These are phyloP conservation scores for Tilletia horrida DNA, from an alignment of 1,284 basidiomycete species.

Conservation along the genomic window DNA sequence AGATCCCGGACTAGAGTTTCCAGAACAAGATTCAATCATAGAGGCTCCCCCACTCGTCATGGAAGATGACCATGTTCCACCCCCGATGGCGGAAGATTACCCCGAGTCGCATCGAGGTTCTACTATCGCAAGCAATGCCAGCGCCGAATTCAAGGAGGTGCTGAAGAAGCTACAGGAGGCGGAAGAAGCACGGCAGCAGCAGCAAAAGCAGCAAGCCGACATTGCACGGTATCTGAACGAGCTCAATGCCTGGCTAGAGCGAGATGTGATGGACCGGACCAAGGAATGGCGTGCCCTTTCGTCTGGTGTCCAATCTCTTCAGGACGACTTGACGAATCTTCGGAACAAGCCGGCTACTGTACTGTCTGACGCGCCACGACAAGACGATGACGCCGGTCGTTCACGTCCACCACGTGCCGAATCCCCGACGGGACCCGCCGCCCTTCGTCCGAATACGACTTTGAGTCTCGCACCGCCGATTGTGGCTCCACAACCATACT, in stretches of 20 bases:
- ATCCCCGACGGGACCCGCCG: slow-evolving; percentile 7
- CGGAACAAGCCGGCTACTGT: not conserved
- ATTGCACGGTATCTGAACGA: slow-evolving; percentile 49
- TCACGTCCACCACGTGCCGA: slow-evolving; percentile 12
- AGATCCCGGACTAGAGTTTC: not conserved
- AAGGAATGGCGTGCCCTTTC: slow-evolving; percentile 44
- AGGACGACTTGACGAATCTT: slow-evolving; percentile 31
- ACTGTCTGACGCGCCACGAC: not conserved
- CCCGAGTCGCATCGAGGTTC: slow-evolving; percentile 3
- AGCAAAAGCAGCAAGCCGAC: slow-evolving; percentile 42
- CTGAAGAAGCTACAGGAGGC: slow-evolving; percentile 38
- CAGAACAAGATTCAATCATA: no score
- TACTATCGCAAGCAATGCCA: slow-evolving; percentile 13
- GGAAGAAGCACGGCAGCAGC: slow-evolving; percentile 37
- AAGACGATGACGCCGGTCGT: not conserved
- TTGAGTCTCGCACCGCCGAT: slow-evolving; percentile 11
- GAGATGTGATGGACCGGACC: slow-evolving; percentile 40
- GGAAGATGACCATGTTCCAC: not conserved
- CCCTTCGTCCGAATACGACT: slow-evolving; percentile 1
- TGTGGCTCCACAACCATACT: not conserved
- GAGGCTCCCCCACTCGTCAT: not conserved
- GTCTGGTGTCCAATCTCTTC: slow-evolving; percentile 39
- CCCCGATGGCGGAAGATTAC: slow-evolving; percentile 18
- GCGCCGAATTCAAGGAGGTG: slow-evolving; percentile 33
- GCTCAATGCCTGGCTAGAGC: slow-evolving; percentile 46